These are phyloP conservation scores for Talaromyces sp. DNA, from an alignment of 2,329 filamentous ascomycete genomes.

Conservation along the genomic window DNA sequence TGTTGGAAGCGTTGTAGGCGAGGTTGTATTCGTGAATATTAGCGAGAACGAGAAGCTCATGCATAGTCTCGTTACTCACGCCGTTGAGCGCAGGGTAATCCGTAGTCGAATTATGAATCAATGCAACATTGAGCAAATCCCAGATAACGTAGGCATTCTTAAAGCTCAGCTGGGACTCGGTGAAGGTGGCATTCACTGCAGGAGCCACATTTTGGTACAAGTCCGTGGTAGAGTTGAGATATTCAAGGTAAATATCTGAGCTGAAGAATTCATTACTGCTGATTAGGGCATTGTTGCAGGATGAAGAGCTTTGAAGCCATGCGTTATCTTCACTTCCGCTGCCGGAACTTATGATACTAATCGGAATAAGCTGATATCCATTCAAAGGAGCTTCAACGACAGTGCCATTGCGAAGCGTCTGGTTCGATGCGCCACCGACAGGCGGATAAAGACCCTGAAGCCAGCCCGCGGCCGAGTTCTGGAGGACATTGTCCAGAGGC, in stretches of 20 bases:
- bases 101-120: constrained; percentile 57
- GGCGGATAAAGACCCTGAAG: constrained; percentile 85
- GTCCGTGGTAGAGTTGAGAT: constrained; percentile 49
- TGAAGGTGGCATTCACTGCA: constrained; percentile 53
- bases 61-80: constrained; percentile 57
- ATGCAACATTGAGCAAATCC: constrained; percentile 61
- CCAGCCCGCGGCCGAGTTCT: constrained; percentile 75
- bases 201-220: constrained; percentile 55
- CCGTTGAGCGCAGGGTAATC: constrained; percentile 58
- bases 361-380: constrained; percentile 80
- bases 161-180: constrained; percentile 48
- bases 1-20: constrained; percentile 65
- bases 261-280: constrained; percentile 60
- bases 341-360: constrained; percentile 60
- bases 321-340: constrained; percentile 56
- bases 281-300: constrained; percentile 53
- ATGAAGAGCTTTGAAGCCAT: constrained; percentile 58
- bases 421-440: constrained; percentile 50
- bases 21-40: constrained; percentile 77
- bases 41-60: constrained; percentile 67
- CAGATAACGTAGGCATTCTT: constrained; percentile 65
- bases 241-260: constrained; percentile 48
- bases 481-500: constrained; percentile 71
- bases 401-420: constrained; percentile 69
- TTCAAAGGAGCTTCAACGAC: constrained; percentile 64